phyloP scores from a whole-genome alignment of 164 flowering plant species.

The Piper longum region DNA sequence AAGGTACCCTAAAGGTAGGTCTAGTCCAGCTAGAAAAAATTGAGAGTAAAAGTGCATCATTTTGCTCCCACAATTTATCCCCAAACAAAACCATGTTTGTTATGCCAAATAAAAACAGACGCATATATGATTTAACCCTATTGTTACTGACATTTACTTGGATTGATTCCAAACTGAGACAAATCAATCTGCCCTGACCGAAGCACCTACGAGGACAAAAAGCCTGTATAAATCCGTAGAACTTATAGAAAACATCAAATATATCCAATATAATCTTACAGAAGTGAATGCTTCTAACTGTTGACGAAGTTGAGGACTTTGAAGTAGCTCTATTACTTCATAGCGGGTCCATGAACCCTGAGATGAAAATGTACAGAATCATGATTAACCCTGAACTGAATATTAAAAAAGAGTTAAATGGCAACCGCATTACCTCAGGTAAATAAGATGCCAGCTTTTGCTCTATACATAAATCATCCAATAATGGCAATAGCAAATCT shows the following conservation, averaged over 20 bases:
- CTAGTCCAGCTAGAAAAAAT: too few species aligned
- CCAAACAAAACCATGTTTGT: too few species aligned
- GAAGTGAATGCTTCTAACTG: conserved; percentile 93
- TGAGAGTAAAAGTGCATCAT: too few species aligned
- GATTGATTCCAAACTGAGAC: conserved; percentile 91
- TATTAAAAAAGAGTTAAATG: neutral
- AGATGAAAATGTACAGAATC: conserved; percentile 4
- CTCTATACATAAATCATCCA: conserved; percentile 51
- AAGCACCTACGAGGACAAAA: conserved; percentile 42
- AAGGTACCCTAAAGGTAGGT: too few species aligned
- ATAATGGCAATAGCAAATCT: conserved; percentile 65
- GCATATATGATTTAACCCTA: too few species aligned
- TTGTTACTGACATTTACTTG: conserved; percentile 76
- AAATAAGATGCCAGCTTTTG: conserved; percentile 55
- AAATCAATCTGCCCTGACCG: conserved; percentile 92
- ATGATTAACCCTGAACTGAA: neutral
- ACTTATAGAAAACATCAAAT: neutral
- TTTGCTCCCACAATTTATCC: too few species aligned
- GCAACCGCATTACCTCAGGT: conserved; percentile 57
- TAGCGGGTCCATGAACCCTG: conserved; percentile 74
- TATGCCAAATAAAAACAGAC: too few species aligned
- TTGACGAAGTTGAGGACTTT: conserved; percentile 91
- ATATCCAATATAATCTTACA: conserved; percentile 28
- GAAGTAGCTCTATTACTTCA: conserved; percentile 72
- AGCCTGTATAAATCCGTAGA: neutral